Evolutionary conservation across 345 rosid species (phyloP), one percentile per base, ranked within the genome.

Genomic region (Eucalyptus marginata): DNA sequence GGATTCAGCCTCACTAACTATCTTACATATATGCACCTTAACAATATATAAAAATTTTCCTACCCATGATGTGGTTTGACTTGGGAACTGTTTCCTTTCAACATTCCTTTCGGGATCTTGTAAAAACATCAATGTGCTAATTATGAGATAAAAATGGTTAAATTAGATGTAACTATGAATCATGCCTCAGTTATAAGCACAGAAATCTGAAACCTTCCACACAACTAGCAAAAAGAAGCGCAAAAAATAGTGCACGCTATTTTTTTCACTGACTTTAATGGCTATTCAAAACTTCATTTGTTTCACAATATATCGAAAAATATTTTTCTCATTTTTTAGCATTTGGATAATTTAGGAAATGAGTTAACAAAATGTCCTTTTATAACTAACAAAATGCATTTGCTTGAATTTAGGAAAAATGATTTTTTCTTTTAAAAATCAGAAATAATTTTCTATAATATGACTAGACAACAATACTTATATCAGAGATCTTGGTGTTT

Each of bases 401-500:
- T 62, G 8, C 17, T 62, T 27, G 0, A 62, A 62, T 62, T 62
- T 0, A 62, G 7, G 0, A 5, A 62, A 27, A 12, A 62, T 6
- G 17, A 62, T 62, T 62, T 62, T 5, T 33, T 62, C 4, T 29
- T 18, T 52, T 20, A 52, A 3, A 52, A 52, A 52, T 52, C 4
- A 52, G 4, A 52, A 52, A 7, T 3, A 0, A 52, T 52, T 52
- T 52, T 50, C 7, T 20, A 52, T 20, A 7, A 52, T 3, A 52
- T 18, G 4, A 52, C 10, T 52, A 52, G 24, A 3, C 24, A 7
- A 54, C 25, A 8, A 20, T 4, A 54, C 11, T 0, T 8, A 1
- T 54, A 54, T 54, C 0, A 54, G 25, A 54, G 59, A 54, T 25
- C 11, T 54, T 20, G 25, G 0, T 20, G 25, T 18, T 18, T 7